A percentile compares a stretch with the other conserved stretches of the same genome.
Conservation (phyloP, 176 grass and related monocot genomes). For the Eleusine indica region DNA sequence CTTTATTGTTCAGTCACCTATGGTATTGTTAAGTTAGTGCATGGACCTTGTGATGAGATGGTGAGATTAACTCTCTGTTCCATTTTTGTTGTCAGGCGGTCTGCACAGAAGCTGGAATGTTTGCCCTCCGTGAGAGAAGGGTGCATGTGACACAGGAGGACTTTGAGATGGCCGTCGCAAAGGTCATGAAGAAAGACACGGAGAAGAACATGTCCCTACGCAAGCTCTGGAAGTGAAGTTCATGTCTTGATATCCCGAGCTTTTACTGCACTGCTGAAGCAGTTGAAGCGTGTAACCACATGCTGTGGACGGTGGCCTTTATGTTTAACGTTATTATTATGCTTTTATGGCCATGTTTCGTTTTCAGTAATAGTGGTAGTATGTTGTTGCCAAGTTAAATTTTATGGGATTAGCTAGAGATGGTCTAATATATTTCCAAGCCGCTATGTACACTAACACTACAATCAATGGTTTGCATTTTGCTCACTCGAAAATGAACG, state of each 20-base stretch:
- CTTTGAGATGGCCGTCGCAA: constrained; percentile 90
- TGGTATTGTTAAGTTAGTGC: background rate
- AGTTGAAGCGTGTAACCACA: constrained; percentile 27
- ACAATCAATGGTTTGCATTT: background rate
- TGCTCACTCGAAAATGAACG: background rate
- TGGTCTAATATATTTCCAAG: background rate
- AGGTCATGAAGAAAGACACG: constrained; percentile 98
- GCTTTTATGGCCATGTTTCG: constrained; percentile 14
- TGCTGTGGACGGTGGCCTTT: constrained; percentile 21
- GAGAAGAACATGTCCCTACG: constrained; percentile 97
- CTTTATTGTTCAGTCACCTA: background rate
- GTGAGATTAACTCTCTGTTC: background rate
- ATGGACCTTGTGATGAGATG: background rate
- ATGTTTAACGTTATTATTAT: constrained; percentile 16
- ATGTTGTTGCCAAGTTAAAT: constrained; percentile 30
- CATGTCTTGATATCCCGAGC: background rate
- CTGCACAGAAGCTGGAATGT: constrained; percentile 95
- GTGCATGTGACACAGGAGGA: constrained; percentile 95
- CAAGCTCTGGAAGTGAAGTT: constrained; percentile 80
- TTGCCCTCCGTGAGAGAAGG: constrained; percentile 87
- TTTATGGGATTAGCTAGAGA: constrained; percentile 7
- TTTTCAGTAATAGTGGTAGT: constrained; percentile 13
- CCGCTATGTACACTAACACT: background rate
- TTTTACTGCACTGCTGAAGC: constrained; percentile 32
- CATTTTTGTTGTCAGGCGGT: constrained; percentile 59